A percentile compares a stretch with the other conserved stretches of the same genome.
Evolutionary conservation across 2,329 filamentous ascomycete species (phyloP).

Genomic region (Alternaria arborescens): DNA sequence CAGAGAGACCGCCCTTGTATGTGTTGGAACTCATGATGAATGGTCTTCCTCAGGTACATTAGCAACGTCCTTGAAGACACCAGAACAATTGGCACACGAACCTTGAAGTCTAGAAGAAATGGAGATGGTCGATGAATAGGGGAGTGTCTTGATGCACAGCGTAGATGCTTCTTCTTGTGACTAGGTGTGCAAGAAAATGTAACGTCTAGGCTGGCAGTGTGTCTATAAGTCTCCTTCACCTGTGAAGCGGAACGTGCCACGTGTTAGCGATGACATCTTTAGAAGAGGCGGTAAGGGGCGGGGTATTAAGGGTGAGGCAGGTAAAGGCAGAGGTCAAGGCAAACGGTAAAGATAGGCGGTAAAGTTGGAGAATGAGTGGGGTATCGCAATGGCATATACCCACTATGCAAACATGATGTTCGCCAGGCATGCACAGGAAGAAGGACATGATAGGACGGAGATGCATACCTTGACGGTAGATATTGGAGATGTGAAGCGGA

Average conservation of each 20-base stretch:
- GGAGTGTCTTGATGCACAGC: constrained; percentile 15
- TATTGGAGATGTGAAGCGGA: constrained; percentile 2
- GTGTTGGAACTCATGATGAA: constrained; percentile 37
- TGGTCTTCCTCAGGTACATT: constrained; percentile 11
- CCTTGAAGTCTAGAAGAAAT: constrained; percentile 22
- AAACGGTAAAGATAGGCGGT: not conserved
- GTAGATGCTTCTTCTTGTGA: constrained; percentile 16
- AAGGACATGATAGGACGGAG: not conserved
- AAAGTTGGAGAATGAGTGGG: not conserved
- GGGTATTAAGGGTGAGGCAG: constrained; percentile 14
- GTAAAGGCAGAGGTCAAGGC: constrained; percentile 10
- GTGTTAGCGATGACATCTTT: constrained; percentile 17
- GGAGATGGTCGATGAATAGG: constrained; percentile 1
- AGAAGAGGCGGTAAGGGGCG: constrained; percentile 2
- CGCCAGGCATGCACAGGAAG: not conserved
- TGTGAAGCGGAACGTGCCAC: constrained; percentile 21
- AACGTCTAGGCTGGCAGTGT: constrained; percentile 17
- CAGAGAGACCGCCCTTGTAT: constrained; percentile 43
- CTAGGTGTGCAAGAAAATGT: constrained; percentile 15
- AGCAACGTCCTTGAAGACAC: constrained; percentile 8
- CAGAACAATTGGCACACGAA: constrained; percentile 8
- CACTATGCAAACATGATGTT: constrained; percentile 2
- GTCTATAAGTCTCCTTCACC: constrained; percentile 19
- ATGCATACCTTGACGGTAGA: constrained; percentile 13
- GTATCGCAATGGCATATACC: not conserved